These are phyloP conservation scores for Candida khao-thaluensis DNA, from an alignment of 805 yeast genomes.

Conservation along the genomic window DNA sequence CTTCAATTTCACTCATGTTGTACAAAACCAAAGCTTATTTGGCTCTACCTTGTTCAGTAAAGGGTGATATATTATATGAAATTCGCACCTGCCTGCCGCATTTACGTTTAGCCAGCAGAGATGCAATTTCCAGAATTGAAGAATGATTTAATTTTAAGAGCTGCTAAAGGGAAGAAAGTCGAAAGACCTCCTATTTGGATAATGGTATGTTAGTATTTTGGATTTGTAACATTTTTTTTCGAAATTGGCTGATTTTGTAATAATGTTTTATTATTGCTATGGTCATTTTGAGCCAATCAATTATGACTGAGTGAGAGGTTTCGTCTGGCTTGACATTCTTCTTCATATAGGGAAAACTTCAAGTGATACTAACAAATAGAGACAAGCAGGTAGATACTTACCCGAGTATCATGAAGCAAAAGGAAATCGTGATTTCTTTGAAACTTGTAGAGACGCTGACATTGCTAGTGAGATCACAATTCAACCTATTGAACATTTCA, in stretches of 20 bases:
- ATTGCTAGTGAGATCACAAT: conserved; percentile 91
- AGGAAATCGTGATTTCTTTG: conserved; percentile 84
- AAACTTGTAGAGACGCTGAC: conserved; percentile 93
- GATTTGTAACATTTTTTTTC: neutral
- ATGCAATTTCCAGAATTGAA: conserved; percentile 68
- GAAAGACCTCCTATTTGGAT: conserved; percentile 99
- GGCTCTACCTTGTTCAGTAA: too few species aligned
- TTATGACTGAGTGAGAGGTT: too few species aligned
- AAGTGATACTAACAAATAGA: conserved; percentile 31
- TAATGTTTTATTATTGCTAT: too few species aligned
- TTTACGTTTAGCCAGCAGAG: conserved; percentile 22
- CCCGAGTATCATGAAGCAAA: conserved; percentile 93
- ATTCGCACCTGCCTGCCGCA: too few species aligned
- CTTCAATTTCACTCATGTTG: conserved; percentile 15
- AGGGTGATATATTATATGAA: too few species aligned
- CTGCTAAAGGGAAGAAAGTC: conserved; percentile 85
- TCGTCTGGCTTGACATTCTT: too few species aligned
- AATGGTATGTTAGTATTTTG: conserved; percentile 71
- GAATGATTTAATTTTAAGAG: conserved; percentile 88
- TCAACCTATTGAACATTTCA: conserved; percentile 89
- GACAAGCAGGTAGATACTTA: conserved; percentile 94
- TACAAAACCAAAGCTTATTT: too few species aligned
- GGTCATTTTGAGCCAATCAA: too few species aligned
- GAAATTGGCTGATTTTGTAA: neutral
- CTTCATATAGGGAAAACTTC: too few species aligned